Evolutionary conservation across 345 rosid species (phyloP), one percentile per base, ranked within the genome.

Genomic region (Noccaea caerulescens): DNA sequence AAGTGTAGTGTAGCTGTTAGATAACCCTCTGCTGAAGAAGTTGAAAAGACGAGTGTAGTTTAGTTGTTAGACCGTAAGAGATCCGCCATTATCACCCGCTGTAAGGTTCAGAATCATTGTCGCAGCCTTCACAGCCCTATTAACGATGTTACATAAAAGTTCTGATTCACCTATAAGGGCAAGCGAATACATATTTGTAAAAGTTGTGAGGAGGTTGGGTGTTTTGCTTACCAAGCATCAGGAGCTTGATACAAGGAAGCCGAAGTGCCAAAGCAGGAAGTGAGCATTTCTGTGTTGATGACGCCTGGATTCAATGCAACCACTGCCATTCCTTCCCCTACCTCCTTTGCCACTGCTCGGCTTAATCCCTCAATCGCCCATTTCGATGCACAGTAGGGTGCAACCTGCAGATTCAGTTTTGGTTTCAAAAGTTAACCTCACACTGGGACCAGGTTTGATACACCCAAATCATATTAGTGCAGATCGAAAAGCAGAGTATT

Each of bases 351-450:
- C 58, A 93, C 98, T 34, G 98, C 84, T 77, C 91, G 86, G 50
- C 91, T 86, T 72, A 93, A 76, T 41, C 98, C 98, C 82, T 93
- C 98, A 9, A 93, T 78, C 4, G 98, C 98, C 98, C 97, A 93
- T 82, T 93, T 93, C 0, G 98, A 93, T 34, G 98, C 97, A 80
- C 97, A 93, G 82, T 93, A 93, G 53, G 98, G 98, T 56, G 98
- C 94, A 65, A 93, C 97, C 98, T 93, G 78, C 60, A 69, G 64
- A 42, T 18, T 6, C 55, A 55, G 58, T 23, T 20, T 67, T 36
- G 42, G 10, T 60, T 53, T 33, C 7, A 32, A 39, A 61, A 16
- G 61, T 67, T 73, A 39, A 34, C 34, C 23, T 49, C 55, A 3
- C 55, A 3, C 7, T 0, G 41, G 42, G 71, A 42, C 43, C 55